Evolutionary conservation across 1,139 yeast species (phyloP), one percentile per base, ranked within the genome.

Genomic region (Sugiyamaella japonica): DNA sequence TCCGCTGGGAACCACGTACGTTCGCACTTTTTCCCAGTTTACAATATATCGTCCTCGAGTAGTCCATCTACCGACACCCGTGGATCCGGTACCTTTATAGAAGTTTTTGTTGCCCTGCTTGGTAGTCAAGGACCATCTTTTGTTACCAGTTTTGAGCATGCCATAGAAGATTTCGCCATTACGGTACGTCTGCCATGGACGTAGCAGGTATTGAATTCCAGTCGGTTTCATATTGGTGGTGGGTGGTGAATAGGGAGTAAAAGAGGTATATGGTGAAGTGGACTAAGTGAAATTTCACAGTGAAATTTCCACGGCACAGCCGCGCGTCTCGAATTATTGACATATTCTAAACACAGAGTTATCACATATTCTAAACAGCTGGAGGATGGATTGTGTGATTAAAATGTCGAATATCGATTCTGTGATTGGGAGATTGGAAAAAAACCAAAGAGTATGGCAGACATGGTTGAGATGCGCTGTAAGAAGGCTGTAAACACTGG

Each of bases 21-120:
- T 90, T 66, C 97, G 80, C 32, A 91, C 99, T 68, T 86, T 89
- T 41, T 74, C 72, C 89, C 96, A 93, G 73, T 89, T 80, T 61
- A 93, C 80, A 13, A 82, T 76, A 70, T 89, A 95, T 37, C 82
- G 80, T 53, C 96, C 97, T 60, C 78, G 78, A 37, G 78, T 76
- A 55, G 95, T 86, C 68, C 86, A 82, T 56, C 77, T 79, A 68
- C 99, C 99, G 59, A 89, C 83, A 71, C 98, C 97, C 1, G 96
- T 81, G 5, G 99, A 89, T 59, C 98, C 82, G 17, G 98, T 93
- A 76, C 99, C 99, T 71, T 91, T 93, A 74, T 95, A 93, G 74
- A 79, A 89, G 66, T 87, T 85, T 76, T 91, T 90, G 74, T 91
- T 93, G 66, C 99, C 98, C 69, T 89, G 93, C 67, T 93, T 93